Evolutionary conservation across 768 basidiomycete species (phyloP), one percentile per base, ranked within the genome.

Genomic region (Tubosaeta sp.): DNA sequence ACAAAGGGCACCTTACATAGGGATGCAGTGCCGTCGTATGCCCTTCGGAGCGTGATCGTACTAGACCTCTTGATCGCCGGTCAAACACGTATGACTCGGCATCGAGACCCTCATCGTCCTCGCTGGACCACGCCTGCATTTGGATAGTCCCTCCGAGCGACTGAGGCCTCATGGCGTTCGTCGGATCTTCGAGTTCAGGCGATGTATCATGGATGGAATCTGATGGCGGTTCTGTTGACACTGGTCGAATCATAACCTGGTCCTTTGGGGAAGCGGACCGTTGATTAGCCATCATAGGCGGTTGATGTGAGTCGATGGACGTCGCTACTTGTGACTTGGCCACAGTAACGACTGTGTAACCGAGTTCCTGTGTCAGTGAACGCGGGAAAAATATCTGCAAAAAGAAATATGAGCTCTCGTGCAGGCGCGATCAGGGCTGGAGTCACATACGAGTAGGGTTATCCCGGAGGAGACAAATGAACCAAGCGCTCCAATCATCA

Each of bases 401-500:
- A 44, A 34, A 39, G 7, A 46, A 25, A 29, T 19, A 37, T 26
- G 12, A 22, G 22, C 8, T 13, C 8, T 11, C 17, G 10, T 31
- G 34, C 42, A 43, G 42, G 37, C 5, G 27, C 19, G 41, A 10
- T 14, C 29, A 44, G 41, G 22, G 37, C n/a, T 26, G 22, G 25
- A 17, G 44, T 14, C 44, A 68, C 83, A 62, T 61, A 89, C 89
- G 31, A 91, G 74, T 31, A 92, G 75, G 4, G 90, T 92, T 22
- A 91, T 86, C 16, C 82, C 82, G 25, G 89, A 89, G 4, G 89
- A 91, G 19, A 88, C 75, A 61, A 91, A 83, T 59, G 84, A 84
- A 13, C 89, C 89, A 29, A 91, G 77, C 16, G 78, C 88, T 19
- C 81, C 84, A 48, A 85, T 59, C 81, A 88, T 84, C 43, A 85